Conservation (phyloP, 140 eudicot genomes). For the Stevia rebaudiana region DNA sequence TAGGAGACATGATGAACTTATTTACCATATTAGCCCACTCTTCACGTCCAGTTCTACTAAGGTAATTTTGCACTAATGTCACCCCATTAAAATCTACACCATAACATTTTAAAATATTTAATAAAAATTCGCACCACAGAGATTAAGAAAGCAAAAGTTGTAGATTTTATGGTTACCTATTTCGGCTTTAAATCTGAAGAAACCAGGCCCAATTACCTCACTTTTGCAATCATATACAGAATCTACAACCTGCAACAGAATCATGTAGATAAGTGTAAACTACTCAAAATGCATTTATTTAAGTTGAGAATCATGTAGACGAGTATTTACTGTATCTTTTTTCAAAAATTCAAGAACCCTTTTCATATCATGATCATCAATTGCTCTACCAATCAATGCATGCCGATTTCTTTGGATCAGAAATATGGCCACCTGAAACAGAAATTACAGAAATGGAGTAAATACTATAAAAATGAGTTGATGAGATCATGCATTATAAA, state of each 20-base stretch:
- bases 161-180: slow-evolving; percentile 46
- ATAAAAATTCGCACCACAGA: background rate
- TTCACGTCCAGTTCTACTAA: slow-evolving; percentile 71
- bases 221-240: slow-evolving; percentile 95
- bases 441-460: background rate
- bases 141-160: background rate
- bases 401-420: slow-evolving; percentile 96
- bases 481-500: background rate
- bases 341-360: slow-evolving; percentile 85
- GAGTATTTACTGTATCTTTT: slow-evolving; percentile 66
- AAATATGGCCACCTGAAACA: slow-evolving; percentile 88
- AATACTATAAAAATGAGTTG: background rate
- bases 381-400: slow-evolving; percentile 96
- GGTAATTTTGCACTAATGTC: slow-evolving; percentile 80
- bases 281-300: slow-evolving; percentile 1
- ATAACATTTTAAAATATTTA: background rate
- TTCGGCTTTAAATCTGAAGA: slow-evolving; percentile 93
- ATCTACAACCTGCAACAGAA: slow-evolving; percentile 80
- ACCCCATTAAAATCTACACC: slow-evolving; percentile 84
- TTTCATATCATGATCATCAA: slow-evolving; percentile 86
- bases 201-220: slow-evolving; percentile 99
- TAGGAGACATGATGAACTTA: background rate
- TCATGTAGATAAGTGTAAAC: background rate
- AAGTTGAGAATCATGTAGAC: background rate
- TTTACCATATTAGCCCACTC: slow-evolving; percentile 84